These are phyloP conservation scores for Metarhizium sp. DNA, from an alignment of 2,329 filamentous ascomycete species.

Conservation along the genomic window DNA sequence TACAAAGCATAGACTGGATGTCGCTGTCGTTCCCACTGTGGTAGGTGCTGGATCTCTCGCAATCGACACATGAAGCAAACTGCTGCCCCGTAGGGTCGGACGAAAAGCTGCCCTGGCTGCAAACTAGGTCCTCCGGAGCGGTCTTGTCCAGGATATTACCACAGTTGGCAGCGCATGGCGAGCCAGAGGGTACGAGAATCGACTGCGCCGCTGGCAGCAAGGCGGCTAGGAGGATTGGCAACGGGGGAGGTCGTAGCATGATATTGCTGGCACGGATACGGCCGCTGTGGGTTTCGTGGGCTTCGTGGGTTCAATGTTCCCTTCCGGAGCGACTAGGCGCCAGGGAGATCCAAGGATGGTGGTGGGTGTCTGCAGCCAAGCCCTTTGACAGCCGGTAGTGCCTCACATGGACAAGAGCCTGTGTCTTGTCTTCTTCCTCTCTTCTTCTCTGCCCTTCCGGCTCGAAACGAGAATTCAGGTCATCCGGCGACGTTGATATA, in stretches of 20 bases:
- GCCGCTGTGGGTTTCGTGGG: neutral
- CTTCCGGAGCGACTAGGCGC: too few relatives aligned
- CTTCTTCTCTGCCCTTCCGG: neutral
- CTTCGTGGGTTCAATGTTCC: neutral
- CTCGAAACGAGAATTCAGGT: neutral
- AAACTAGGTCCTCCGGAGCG: slow-evolving; percentile 37
- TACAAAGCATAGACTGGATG: slow-evolving; percentile 45
- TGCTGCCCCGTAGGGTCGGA: slow-evolving; percentile 32
- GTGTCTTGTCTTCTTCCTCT: neutral
- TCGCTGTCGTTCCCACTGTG: slow-evolving; percentile 39
- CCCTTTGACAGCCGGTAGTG: neutral
- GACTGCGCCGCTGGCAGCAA: slow-evolving; percentile 14
- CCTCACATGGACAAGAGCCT: neutral
- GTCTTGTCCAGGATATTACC: slow-evolving; percentile 43
- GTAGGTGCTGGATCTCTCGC: slow-evolving; percentile 41
- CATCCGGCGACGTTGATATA: neutral
- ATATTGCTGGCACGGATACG: neutral
- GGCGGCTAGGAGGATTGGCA: slow-evolving; percentile 6
- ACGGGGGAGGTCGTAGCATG: slow-evolving; percentile 12
- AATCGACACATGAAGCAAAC: slow-evolving; percentile 41
- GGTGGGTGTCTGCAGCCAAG: neutral
- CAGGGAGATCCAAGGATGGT: neutral
- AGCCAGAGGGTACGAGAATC: slow-evolving; percentile 35
- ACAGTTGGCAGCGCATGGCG: slow-evolving; percentile 40
- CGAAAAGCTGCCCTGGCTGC: slow-evolving; percentile 30